Percentiles rank a stretch among this genome's conserved stretches.
phyloP scores from a whole-genome alignment of 148 eudicot genomes.

The Fagopyrum homotropicum region DNA sequence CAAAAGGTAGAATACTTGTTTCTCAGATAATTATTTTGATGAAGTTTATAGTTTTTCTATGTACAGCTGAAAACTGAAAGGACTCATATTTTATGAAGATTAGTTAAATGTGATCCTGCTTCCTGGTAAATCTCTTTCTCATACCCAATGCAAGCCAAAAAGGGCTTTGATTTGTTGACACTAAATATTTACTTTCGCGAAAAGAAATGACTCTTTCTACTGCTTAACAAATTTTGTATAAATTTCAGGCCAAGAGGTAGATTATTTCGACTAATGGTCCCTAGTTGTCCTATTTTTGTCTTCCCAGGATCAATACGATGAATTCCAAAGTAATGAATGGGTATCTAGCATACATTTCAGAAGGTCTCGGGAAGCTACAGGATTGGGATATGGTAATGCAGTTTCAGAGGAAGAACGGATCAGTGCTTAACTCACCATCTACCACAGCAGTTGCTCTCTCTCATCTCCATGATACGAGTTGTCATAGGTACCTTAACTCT shows the following conservation, averaged over 20 bases:
- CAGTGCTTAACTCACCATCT: conserved; percentile 79
- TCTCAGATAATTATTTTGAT: not conserved
- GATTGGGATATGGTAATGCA: conserved; percentile 72
- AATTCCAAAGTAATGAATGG: conserved; percentile 29
- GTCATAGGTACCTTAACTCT: conserved; percentile 53
- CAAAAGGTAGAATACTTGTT: conserved; percentile 32
- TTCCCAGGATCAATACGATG: conserved; percentile 33
- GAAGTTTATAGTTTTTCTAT: not conserved
- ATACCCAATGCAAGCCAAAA: not conserved
- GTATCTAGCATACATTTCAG: conserved; percentile 61
- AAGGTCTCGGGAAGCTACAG: conserved; percentile 60
- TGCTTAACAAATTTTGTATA: not conserved
- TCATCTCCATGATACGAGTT: conserved; percentile 40
- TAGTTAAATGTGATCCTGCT: not conserved
- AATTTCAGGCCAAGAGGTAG: not conserved
- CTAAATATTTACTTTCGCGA: not conserved
- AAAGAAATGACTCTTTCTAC: not conserved
- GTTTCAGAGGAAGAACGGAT: conserved; percentile 80
- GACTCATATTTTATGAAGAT: not conserved
- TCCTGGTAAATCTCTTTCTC: not conserved
- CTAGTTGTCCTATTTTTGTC: conserved; percentile 2
- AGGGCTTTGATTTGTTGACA: not conserved
- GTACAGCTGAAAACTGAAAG: not conserved
- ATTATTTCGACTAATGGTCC: not conserved
- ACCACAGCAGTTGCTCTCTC: conserved; percentile 74